These are phyloP conservation scores for Neopestalotiopsis sp. DNA, from an alignment of 2,329 filamentous ascomycete species.

Conservation along the genomic window DNA sequence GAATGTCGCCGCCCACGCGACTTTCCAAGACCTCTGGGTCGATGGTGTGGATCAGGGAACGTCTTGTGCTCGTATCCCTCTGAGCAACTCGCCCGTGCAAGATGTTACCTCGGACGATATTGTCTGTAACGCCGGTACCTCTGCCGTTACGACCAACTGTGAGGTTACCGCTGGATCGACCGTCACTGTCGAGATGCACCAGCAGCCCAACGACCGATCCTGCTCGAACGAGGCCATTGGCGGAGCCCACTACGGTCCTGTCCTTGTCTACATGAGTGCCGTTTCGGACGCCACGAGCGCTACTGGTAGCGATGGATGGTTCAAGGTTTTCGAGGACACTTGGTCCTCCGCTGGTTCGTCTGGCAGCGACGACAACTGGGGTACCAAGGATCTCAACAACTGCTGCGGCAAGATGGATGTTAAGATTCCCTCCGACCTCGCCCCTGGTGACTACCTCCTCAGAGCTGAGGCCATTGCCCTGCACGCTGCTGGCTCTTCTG, in stretches of 20 bases:
- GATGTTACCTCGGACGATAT: constrained; percentile 45
- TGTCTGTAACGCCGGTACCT: constrained; percentile 45
- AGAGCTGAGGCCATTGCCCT: constrained; percentile 33
- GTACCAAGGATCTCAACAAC: constrained; percentile 44
- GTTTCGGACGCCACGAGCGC: constrained; percentile 53
- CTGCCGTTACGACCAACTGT: constrained; percentile 39
- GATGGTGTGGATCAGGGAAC: constrained; percentile 43
- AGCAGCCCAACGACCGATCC: constrained; percentile 51
- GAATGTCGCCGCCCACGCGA: constrained; percentile 51
- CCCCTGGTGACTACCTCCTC: constrained; percentile 48
- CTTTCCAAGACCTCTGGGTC: constrained; percentile 57
- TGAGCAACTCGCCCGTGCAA: constrained; percentile 48
- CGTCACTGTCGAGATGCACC: constrained; percentile 39
- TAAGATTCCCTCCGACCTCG: constrained; percentile 45
- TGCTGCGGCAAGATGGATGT: constrained; percentile 50
- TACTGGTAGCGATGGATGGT: constrained; percentile 50
- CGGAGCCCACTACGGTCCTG: constrained; percentile 59
- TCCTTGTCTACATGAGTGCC: constrained; percentile 57
- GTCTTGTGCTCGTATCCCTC: constrained; percentile 31
- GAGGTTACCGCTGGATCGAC: constrained; percentile 35
- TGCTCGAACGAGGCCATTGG: constrained; percentile 57
- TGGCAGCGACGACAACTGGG: constrained; percentile 52
- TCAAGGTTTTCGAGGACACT: constrained; percentile 59
- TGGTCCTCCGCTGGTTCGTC: constrained; percentile 48
- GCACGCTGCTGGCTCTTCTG: constrained; percentile 36